Conservation (phyloP, 75 land plant species). For the Larix kaempferi region DNA sequence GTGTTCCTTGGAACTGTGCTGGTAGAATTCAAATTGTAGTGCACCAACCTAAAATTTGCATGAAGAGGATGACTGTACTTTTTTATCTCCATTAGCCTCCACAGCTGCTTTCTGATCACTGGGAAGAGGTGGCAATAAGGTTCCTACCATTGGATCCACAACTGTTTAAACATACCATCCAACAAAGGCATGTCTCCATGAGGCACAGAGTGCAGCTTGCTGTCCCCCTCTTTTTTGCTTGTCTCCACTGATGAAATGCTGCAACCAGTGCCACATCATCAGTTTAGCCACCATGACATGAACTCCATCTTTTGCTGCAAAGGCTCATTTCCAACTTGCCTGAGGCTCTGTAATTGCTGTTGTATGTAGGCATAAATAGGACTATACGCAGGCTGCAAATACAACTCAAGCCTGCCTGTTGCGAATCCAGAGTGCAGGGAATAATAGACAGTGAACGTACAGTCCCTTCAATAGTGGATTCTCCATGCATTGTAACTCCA, state of each 20-base stretch:
- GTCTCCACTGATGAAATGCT: conserved; percentile 82
- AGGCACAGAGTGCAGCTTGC: conserved; percentile 69
- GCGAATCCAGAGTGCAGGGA: no score
- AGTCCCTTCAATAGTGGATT: no score
- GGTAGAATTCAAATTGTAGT: neutral
- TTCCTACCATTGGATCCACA: conserved; percentile 91
- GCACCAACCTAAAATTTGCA: conserved; percentile 39
- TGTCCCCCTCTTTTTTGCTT: conserved; percentile 53
- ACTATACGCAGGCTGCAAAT: no score
- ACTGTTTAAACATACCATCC: conserved; percentile 71
- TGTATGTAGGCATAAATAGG: no score
- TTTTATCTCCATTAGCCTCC: conserved; percentile 67
- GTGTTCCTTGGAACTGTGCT: no score
- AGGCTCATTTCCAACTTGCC: conserved; percentile 29
- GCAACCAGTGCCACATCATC: conserved; percentile 78
- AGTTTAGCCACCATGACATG: conserved; percentile 74
- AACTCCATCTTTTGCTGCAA: conserved; percentile 61
- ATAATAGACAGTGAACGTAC: no score
- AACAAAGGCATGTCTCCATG: conserved; percentile 73
- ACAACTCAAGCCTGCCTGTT: no score
- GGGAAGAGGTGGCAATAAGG: conserved; percentile 45
- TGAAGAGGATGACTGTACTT: conserved; percentile 84
- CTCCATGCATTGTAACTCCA: no score
- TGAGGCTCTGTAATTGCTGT: no score
- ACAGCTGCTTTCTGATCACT: conserved; percentile 44